These are phyloP conservation scores for Rhododendron ferrugineum DNA, from an alignment of 148 eudicot species.

Conservation along the genomic window DNA sequence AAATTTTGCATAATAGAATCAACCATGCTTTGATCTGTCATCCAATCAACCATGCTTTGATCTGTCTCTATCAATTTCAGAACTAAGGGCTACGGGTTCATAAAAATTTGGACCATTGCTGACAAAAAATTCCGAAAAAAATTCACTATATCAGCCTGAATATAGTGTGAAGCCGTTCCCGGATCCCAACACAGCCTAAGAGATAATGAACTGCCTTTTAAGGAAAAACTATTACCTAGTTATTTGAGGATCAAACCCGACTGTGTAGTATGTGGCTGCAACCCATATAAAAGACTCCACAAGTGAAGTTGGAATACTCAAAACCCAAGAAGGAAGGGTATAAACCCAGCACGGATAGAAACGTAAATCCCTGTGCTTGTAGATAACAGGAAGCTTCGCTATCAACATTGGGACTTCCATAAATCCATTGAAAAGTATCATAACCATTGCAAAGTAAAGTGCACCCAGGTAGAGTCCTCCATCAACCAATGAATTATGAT, in stretches of 20 bases:
- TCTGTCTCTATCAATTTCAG: background rate
- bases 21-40: background rate
- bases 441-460: slow-evolving; percentile 73
- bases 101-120: background rate
- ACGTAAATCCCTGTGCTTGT: slow-evolving; percentile 86
- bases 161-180: background rate
- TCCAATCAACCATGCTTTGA: background rate
- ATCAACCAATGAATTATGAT: slow-evolving; percentile 67
- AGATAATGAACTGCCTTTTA: background rate
- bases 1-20: background rate
- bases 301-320: slow-evolving; percentile 74
- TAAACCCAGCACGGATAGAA: slow-evolving; percentile 95
- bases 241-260: slow-evolving; percentile 89
- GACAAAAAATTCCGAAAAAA: background rate
- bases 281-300: slow-evolving; percentile 84
- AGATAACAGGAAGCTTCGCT: slow-evolving; percentile 85
- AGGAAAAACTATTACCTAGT: slow-evolving; percentile 41
- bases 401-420: slow-evolving; percentile 92
- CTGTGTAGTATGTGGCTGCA: slow-evolving; percentile 68
- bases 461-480: slow-evolving; percentile 87
- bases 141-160: background rate
- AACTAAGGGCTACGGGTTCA: background rate
- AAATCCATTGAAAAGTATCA: slow-evolving; percentile 92
- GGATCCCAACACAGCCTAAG: background rate
- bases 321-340: slow-evolving; percentile 84